These are phyloP conservation scores for Aureobasidium leucospermi DNA, from an alignment of 2,329 filamentous ascomycete genomes.

Conservation along the genomic window DNA sequence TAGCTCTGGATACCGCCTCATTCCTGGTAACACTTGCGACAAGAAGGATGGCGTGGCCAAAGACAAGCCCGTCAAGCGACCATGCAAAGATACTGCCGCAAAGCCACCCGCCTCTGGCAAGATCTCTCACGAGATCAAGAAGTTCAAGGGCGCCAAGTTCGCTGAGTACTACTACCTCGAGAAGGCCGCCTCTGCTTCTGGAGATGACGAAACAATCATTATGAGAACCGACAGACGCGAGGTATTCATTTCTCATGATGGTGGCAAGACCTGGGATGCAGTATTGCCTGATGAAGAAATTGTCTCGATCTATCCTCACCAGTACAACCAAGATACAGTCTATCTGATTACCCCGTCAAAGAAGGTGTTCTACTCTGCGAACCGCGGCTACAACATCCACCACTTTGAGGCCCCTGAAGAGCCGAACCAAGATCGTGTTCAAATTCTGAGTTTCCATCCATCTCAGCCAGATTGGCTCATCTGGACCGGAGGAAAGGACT, in stretches of 20 bases:
- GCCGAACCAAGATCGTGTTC: slow-evolving; percentile 42
- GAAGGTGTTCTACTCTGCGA: slow-evolving; percentile 69
- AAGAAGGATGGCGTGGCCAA: slow-evolving; percentile 32
- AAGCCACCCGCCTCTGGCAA: slow-evolving; percentile 55
- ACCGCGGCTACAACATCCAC: slow-evolving; percentile 68
- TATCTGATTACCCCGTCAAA: slow-evolving; percentile 72
- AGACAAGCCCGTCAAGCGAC: slow-evolving; percentile 55
- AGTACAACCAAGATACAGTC: slow-evolving; percentile 73
- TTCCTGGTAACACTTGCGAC: slow-evolving; percentile 56
- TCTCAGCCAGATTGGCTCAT: slow-evolving; percentile 83
- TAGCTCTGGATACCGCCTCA: slow-evolving; percentile 83
- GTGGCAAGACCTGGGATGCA: slow-evolving; percentile 76
- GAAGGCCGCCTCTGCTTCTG: slow-evolving; percentile 55
- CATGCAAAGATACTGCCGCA: slow-evolving; percentile 57
- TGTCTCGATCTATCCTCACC: slow-evolving; percentile 65
- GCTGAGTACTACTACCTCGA: slow-evolving; percentile 68
- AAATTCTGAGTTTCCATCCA: slow-evolving; percentile 72
- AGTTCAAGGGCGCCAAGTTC: slow-evolving; percentile 55
- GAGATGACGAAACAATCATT: slow-evolving; percentile 65
- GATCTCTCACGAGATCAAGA: slow-evolving; percentile 52
- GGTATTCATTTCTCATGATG: slow-evolving; percentile 71
- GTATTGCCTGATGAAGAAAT: slow-evolving; percentile 62
- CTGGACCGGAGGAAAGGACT: slow-evolving; percentile 70
- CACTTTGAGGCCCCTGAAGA: slow-evolving; percentile 63
- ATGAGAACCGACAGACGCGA: slow-evolving; percentile 52